Evolutionary conservation across 2,329 filamentous ascomycete species (phyloP).

Genomic region (Gyromitra esculenta): DNA sequence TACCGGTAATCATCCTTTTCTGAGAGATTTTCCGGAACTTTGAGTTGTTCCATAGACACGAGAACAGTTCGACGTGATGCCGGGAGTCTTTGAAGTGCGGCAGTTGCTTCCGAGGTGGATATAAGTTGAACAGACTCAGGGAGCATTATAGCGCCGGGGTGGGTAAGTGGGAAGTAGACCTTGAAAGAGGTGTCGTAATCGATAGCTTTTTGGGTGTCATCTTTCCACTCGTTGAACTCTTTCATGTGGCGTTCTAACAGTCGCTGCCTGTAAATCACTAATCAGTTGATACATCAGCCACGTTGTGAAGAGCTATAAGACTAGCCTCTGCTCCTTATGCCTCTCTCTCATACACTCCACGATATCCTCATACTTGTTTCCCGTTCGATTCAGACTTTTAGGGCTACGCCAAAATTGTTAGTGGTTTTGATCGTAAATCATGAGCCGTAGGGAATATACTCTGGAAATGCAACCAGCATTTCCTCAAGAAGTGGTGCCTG

Average conservation of each 20-base stretch:
- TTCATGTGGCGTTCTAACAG: conserved; percentile 46
- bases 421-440: neutral
- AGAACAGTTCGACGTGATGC: conserved; percentile 40
- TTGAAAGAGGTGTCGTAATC: conserved; percentile 48
- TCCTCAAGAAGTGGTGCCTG: conserved; percentile 48
- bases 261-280: conserved; percentile 38
- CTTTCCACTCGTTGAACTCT: conserved; percentile 49
- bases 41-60: conserved; percentile 48
- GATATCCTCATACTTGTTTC: conserved; percentile 48
- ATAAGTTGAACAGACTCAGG: conserved; percentile 47
- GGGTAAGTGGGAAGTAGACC: conserved; percentile 37
- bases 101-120: conserved; percentile 41
- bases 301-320: neutral
- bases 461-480: conserved; percentile 50
- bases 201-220: conserved; percentile 43
- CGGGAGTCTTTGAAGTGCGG: conserved; percentile 46
- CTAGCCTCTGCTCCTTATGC: conserved; percentile 53
- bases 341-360: conserved; percentile 48
- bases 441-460: conserved; percentile 26
- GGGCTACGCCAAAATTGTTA: conserved; percentile 35
- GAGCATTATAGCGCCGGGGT: conserved; percentile 42
- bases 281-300: neutral
- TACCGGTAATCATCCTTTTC: conserved; percentile 33
- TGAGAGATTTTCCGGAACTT: conserved; percentile 28
- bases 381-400: conserved; percentile 35